phyloP scores from a whole-genome alignment of 2,329 filamentous ascomycete species.

The Cladophialophora chaetospira region DNA sequence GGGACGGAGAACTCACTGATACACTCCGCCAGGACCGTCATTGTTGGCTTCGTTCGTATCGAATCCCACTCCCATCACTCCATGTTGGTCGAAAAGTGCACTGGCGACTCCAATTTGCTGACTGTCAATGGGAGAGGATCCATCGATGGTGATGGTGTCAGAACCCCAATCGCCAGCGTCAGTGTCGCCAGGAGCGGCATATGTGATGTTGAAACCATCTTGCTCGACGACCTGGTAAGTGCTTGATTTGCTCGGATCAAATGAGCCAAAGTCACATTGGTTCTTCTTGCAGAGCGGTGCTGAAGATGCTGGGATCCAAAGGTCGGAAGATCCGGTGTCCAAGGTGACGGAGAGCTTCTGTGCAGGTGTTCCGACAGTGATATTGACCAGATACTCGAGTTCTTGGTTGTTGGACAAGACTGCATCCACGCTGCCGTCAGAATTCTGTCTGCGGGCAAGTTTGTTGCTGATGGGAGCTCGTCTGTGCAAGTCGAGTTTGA shows the following conservation, averaged over 20 bases:
- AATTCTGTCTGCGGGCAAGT: conserved; percentile 19
- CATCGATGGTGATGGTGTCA: conserved; percentile 25
- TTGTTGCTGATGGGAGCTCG: neutral
- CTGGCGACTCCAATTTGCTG: conserved; percentile 27
- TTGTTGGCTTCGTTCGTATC: conserved; percentile 21
- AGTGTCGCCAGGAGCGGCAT: conserved; percentile 24
- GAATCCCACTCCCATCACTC: conserved; percentile 30
- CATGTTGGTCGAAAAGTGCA: conserved; percentile 20
- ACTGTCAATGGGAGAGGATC: conserved; percentile 18
- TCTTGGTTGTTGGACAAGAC: conserved; percentile 17
- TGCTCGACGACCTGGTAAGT: conserved; percentile 23
- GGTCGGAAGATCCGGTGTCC: conserved; percentile 29
- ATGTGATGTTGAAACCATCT: conserved; percentile 30
- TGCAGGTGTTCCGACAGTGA: conserved; percentile 30
- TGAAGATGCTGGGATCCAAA: conserved; percentile 25
- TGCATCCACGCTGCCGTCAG: conserved; percentile 9
- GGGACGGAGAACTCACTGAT: too few relatives aligned
- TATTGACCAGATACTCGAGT: conserved; percentile 29
- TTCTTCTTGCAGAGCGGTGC: conserved; percentile 19
- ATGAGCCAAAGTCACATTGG: conserved; percentile 25
- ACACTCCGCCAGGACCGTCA: conserved; percentile 13
- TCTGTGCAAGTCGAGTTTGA: conserved; percentile 19
- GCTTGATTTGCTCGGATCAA: conserved; percentile 16
- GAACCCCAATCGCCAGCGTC: conserved; percentile 29
- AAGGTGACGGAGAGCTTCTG: conserved; percentile 24